Evolutionary conservation across 495 filamentous ascomycete genomes (phyloP).

Genomic region (Massariosphaeria phaeospora): DNA sequence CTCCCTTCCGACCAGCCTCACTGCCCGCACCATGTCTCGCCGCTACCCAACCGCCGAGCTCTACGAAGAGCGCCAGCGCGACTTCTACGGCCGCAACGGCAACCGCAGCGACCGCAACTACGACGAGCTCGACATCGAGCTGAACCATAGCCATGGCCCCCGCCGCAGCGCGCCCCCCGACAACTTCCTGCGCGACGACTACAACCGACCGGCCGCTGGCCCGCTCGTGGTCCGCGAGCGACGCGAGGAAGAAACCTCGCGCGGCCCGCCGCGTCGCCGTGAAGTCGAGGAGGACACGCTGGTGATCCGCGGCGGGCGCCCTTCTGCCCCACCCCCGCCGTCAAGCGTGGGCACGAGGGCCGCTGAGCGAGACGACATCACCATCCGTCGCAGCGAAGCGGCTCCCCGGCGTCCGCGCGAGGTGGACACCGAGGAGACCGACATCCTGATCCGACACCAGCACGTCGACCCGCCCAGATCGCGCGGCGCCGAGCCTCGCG

Average conservation of each 20-base stretch:
- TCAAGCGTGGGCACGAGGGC: slow-evolving; percentile 25
- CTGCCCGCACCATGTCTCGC: slow-evolving; percentile 27
- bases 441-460: slow-evolving; percentile 28
- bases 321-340: slow-evolving; percentile 22
- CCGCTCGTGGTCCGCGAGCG: slow-evolving; percentile 45
- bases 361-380: slow-evolving; percentile 42
- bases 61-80: slow-evolving; percentile 48
- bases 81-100: slow-evolving; percentile 40
- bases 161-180: slow-evolving; percentile 44
- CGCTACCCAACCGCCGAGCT: slow-evolving; percentile 40
- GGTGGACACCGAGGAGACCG: slow-evolving; percentile 36
- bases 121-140: slow-evolving; percentile 41
- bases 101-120: slow-evolving; percentile 35
- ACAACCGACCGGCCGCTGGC: slow-evolving; percentile 44
- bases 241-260: slow-evolving; percentile 30
- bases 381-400: slow-evolving; percentile 33
- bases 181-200: slow-evolving; percentile 55
- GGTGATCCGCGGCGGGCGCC: slow-evolving; percentile 28
- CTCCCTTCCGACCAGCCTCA: background rate
- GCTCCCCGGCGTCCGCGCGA: slow-evolving; percentile 29
- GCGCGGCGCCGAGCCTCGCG: slow-evolving; percentile 16
- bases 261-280: slow-evolving; percentile 28
- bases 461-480: slow-evolving; percentile 22
- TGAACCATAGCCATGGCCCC: slow-evolving; percentile 22
- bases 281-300: slow-evolving; percentile 33